These are phyloP conservation scores for Brassica cretica DNA, from an alignment of 345 rosid genomes.

Conservation along the genomic window DNA sequence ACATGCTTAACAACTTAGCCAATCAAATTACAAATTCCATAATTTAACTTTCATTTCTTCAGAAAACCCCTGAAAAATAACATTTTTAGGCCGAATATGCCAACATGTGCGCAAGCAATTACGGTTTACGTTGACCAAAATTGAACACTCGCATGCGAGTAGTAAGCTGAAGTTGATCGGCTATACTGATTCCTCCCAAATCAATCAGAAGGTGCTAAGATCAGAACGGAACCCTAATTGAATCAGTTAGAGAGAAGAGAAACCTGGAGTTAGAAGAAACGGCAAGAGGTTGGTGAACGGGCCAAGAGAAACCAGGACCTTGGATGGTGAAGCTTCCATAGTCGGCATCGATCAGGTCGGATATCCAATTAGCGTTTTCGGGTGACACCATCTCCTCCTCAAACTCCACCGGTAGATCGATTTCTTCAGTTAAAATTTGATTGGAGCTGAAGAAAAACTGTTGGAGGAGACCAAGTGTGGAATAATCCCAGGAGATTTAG, in stretches of 20 bases:
- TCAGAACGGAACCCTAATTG: constrained; percentile 31
- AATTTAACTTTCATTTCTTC: not conserved
- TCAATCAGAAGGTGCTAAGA: not conserved
- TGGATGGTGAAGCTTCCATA: constrained; percentile 60
- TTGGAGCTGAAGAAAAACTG: not conserved
- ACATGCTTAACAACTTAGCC: constrained; percentile 3
- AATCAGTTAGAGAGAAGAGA: not conserved
- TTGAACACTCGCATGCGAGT: not conserved
- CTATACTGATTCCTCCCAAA: constrained; percentile 3
- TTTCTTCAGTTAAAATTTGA: not conserved
- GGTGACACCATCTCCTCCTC: constrained; percentile 65
- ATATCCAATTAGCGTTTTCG: constrained; percentile 67
- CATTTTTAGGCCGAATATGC: not conserved
- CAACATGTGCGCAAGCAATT: not conserved
- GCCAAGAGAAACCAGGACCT: constrained; percentile 72
- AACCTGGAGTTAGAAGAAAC: constrained; percentile 71
- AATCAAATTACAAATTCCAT: not conserved
- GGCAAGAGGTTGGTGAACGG: constrained; percentile 51
- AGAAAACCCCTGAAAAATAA: not conserved
- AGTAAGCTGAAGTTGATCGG: not conserved
- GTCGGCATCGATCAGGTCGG: constrained; percentile 73
- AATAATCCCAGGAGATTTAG: constrained; percentile 27
- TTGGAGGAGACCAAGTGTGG: constrained; percentile 38
- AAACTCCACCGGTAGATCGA: constrained; percentile 26
- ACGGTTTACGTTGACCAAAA: not conserved